A percentile compares a stretch with the other conserved stretches of the same genome.
Conservation (phyloP, 116 monocot species). For the Iris pallida region DNA sequence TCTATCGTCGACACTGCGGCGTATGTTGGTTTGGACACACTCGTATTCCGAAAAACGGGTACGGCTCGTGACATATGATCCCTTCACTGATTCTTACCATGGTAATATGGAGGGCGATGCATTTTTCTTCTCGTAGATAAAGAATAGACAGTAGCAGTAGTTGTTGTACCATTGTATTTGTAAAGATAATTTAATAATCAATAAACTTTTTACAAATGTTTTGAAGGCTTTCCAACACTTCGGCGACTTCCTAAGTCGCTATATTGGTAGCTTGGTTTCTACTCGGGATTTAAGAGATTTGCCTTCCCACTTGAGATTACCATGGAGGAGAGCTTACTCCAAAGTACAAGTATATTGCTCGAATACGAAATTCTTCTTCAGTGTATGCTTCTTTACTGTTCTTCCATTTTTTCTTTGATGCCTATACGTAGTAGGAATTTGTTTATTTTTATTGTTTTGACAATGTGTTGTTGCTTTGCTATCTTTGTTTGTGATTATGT, state of each 20-base stretch:
- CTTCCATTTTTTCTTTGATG: background rate
- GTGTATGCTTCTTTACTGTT: constrained; percentile 19
- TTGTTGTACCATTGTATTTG: constrained; percentile 5
- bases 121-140: background rate
- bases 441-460: too few species aligned
- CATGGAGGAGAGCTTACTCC: constrained; percentile 69
- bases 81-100: constrained; percentile 57
- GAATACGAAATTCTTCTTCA: constrained; percentile 52
- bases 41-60: too few species aligned
- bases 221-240: constrained; percentile 91
- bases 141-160: background rate
- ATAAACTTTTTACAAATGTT: constrained; percentile 1
- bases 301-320: constrained; percentile 55
- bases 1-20: too few species aligned
- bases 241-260: constrained; percentile 83
- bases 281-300: constrained; percentile 44
- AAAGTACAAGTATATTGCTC: constrained; percentile 74
- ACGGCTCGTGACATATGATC: too few species aligned
- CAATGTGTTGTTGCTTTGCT: too few species aligned
- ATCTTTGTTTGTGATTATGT: too few species aligned
- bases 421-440: background rate
- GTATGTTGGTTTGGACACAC: too few species aligned
- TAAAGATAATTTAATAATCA: background rate
- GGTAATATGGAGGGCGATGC: constrained; percentile 61
- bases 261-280: constrained; percentile 64